phyloP scores from a whole-genome alignment of 257 asterid genomes.

The Voacanga thouarsii region DNA sequence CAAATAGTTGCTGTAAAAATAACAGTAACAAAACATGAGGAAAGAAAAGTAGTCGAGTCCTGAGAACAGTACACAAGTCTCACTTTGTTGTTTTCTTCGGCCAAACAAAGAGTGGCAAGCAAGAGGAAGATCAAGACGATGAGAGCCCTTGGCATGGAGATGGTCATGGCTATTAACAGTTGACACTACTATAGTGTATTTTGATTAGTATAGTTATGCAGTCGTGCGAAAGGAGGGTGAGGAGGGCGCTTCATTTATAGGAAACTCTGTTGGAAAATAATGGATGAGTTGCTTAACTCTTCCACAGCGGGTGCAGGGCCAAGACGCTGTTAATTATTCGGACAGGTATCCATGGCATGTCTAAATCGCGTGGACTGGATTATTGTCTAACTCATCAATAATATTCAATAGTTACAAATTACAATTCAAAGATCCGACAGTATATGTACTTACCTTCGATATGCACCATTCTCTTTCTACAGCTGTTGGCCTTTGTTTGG shows the following conservation, averaged over 20 bases:
- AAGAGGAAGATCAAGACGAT: neutral
- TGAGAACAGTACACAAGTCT: neutral
- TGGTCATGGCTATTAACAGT: neutral
- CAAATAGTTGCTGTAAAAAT: neutral
- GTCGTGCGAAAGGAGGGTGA: no score
- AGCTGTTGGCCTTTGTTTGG: no score
- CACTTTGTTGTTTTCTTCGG: neutral
- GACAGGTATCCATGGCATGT: slow-evolving; percentile 2
- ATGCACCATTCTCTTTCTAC: no score
- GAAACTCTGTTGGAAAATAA: neutral
- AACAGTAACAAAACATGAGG: neutral
- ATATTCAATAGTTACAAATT: no score
- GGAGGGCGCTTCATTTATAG: neutral
- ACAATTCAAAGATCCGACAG: no score
- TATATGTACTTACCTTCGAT: no score
- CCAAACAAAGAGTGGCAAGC: neutral
- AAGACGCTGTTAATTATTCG: neutral
- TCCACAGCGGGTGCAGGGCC: neutral
- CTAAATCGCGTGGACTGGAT: neutral
- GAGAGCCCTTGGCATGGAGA: neutral
- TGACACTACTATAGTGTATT: no score
- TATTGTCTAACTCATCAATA: neutral
- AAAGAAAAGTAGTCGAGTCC: no score
- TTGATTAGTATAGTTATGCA: neutral
- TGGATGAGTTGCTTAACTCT: neutral